A percentile compares a stretch with the other conserved stretches of the same genome.
phyloP scores from a whole-genome alignment of 345 rosid genomes.

The Combretum micranthum region DNA sequence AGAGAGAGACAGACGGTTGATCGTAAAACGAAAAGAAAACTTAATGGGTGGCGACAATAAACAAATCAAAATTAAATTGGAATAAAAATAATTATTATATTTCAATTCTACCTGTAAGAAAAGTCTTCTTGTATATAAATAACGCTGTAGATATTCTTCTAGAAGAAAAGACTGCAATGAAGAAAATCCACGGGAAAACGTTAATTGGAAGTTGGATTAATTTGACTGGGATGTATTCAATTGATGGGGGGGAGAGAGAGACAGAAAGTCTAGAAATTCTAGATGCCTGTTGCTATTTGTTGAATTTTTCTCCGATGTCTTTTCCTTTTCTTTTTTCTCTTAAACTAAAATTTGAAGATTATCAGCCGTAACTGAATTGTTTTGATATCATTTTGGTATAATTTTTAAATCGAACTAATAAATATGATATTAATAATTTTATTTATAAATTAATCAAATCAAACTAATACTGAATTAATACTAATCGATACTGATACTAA shows the following conservation, averaged over 20 bases:
- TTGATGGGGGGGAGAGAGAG: background rate
- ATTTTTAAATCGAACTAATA: too few relatives aligned
- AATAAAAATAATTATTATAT: too few relatives aligned
- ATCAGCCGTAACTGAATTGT: too few relatives aligned
- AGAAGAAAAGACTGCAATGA: slow-evolving; percentile 3
- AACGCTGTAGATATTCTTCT: slow-evolving; percentile 1
- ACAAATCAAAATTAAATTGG: background rate
- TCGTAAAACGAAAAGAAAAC: background rate
- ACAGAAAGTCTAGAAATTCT: background rate
- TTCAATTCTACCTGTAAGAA: background rate
- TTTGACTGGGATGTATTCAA: slow-evolving; percentile 13
- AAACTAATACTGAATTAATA: too few relatives aligned
- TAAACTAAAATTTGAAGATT: too few relatives aligned
- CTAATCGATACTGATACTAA: too few relatives aligned
- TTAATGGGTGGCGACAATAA: slow-evolving; percentile 20
- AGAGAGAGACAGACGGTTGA: background rate
- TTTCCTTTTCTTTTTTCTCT: too few relatives aligned
- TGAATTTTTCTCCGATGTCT: too few relatives aligned
- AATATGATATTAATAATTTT: too few relatives aligned
- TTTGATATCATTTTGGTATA: too few relatives aligned
- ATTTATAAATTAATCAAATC: too few relatives aligned
- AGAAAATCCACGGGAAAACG: background rate
- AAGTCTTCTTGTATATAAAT: background rate
- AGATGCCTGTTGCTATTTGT: too few relatives aligned
- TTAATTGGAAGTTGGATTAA: slow-evolving; percentile 1